Evolutionary conservation across 805 yeast species (phyloP).

Genomic region (Torulaspora microellipsoides): DNA sequence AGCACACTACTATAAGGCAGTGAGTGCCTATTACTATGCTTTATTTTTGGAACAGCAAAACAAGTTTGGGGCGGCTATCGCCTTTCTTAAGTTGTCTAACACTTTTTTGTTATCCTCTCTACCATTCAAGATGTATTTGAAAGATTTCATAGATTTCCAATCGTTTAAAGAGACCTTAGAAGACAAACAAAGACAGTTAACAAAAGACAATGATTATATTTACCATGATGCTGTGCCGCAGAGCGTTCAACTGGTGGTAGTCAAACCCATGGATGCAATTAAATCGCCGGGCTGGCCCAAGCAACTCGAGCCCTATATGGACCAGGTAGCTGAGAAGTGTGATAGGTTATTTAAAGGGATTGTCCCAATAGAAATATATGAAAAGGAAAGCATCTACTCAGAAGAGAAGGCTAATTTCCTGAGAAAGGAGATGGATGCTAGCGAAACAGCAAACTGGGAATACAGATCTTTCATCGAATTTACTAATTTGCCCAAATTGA

Average conservation of each 20-base stretch:
- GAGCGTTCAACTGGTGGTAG: slow-evolving; percentile 30
- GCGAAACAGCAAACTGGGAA: slow-evolving; percentile 77
- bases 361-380: slow-evolving; percentile 83
- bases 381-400: slow-evolving; percentile 78
- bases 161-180: slow-evolving; percentile 33
- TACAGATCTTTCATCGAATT: slow-evolving; percentile 74
- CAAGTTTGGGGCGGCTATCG: slow-evolving; percentile 75
- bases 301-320: slow-evolving; percentile 41
- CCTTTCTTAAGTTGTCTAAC: slow-evolving; percentile 50
- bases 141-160: slow-evolving; percentile 34
- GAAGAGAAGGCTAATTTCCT: slow-evolving; percentile 80
- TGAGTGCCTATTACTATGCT: slow-evolving; percentile 59
- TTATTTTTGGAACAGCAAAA: slow-evolving; percentile 47
- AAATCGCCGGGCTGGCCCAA: slow-evolving; percentile 67
- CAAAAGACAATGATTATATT: slow-evolving; percentile 84
- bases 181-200: slow-evolving; percentile 40
- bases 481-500: slow-evolving; percentile 65
- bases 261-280: slow-evolving; percentile 54
- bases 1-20: slow-evolving; percentile 48
- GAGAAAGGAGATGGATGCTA: slow-evolving; percentile 67
- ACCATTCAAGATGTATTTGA: slow-evolving; percentile 34
- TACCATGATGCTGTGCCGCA: slow-evolving; percentile 77
- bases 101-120: slow-evolving; percentile 32
- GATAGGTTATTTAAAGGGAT: slow-evolving; percentile 68
- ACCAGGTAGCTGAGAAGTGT: slow-evolving; percentile 33